phyloP scores from a whole-genome alignment of 768 basidiomycete species.

The Suillus subaureus region DNA sequence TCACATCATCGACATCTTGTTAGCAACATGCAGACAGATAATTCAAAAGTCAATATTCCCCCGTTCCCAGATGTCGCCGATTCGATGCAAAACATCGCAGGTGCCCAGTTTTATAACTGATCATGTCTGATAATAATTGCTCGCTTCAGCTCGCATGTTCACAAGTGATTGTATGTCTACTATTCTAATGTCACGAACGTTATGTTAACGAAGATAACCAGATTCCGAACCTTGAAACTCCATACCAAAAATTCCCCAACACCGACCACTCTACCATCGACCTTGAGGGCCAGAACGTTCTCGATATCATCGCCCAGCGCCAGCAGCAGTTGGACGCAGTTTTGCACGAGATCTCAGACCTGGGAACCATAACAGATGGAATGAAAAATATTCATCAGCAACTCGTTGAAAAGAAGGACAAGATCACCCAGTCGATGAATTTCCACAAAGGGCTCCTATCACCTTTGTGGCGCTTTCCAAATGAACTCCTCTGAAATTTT shows the following conservation, averaged over 20 bases:
- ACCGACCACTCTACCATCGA: neutral
- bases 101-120: neutral
- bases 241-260: neutral
- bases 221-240: neutral
- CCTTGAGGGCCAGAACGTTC: neutral
- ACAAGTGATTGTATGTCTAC: neutral
- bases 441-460: no score
- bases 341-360: neutral
- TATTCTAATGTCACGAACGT: neutral
- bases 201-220: neutral
- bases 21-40: neutral
- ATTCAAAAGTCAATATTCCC: neutral
- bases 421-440: neutral
- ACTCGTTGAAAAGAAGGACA: neutral
- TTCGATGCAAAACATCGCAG: neutral
- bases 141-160: neutral
- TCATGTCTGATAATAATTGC: neutral
- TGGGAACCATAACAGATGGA: neutral
- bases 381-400: neutral
- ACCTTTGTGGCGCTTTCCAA: neutral
- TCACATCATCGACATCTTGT: neutral
- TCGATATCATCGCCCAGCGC: neutral
- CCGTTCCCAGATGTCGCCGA: neutral
- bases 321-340: neutral
- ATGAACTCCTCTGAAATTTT: neutral